These are phyloP conservation scores for Fusarium equiseti DNA, from an alignment of 2,329 filamentous ascomycete species.

Conservation along the genomic window DNA sequence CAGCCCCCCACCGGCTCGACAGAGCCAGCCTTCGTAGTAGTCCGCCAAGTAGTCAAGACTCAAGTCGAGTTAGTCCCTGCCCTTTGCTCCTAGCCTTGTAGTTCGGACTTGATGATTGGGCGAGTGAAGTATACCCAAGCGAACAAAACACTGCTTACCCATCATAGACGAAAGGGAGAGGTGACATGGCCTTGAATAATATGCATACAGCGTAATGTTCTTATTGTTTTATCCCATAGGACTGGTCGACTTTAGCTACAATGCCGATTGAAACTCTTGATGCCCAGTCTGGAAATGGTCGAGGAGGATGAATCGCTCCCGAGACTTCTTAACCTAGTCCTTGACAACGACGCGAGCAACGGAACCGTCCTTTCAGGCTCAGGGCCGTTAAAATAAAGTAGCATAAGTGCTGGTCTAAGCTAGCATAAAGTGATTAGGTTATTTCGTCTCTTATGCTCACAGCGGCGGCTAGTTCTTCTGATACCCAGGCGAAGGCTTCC, in stretches of 20 bases:
- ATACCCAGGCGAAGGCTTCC: no score
- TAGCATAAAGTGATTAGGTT: not conserved
- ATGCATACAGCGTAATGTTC: not conserved
- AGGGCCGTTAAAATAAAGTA: not conserved
- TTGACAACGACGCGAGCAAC: slow-evolving; percentile 94
- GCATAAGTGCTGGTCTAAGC: not conserved
- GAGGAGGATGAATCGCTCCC: slow-evolving; percentile 98
- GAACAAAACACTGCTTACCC: not conserved
- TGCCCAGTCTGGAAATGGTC: slow-evolving; percentile 99
- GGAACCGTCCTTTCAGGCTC: not conserved
- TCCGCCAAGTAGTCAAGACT: not conserved
- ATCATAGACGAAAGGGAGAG: not conserved
- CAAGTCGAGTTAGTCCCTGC: not conserved
- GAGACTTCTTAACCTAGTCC: slow-evolving; percentile 99
- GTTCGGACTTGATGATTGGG: not conserved
- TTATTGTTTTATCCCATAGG: not conserved
- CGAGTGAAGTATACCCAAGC: not conserved
- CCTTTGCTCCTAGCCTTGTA: not conserved
- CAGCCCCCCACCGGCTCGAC: not conserved
- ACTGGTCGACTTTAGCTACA: slow-evolving; percentile 29
- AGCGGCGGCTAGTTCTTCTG: no score
- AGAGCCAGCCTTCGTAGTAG: not conserved
- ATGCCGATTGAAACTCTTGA: slow-evolving; percentile 57
- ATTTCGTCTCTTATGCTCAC: no score
- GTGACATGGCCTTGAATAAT: not conserved